Percentiles rank a stretch among this genome's conserved stretches.
phyloP scores from a whole-genome alignment of 73 alveolate species.

The Paramecium octaurelia region DNA sequence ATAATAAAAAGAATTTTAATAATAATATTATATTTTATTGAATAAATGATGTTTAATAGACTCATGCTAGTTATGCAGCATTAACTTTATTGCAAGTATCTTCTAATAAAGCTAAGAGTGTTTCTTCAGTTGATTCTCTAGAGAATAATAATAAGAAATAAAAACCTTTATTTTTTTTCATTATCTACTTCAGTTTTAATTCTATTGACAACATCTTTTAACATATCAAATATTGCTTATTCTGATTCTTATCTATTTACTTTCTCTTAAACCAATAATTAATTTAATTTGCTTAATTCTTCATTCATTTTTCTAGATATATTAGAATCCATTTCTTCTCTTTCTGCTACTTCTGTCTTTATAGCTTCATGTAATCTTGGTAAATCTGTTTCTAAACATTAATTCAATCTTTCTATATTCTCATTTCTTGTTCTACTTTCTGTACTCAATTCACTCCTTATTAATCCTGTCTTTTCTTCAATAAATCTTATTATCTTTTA shows the following conservation, averaged over 20 bases:
- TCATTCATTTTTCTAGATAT: slow-evolving; percentile 46
- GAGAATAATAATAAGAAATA: not conserved
- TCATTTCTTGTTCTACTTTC: slow-evolving; percentile 56
- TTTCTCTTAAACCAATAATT: slow-evolving; percentile 41
- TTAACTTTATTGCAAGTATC: slow-evolving; percentile 63
- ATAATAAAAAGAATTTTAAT: too few relatives aligned
- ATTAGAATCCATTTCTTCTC: slow-evolving; percentile 64
- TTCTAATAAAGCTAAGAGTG: slow-evolving; percentile 52
- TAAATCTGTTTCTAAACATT: slow-evolving; percentile 55
- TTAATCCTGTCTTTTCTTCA: slow-evolving; percentile 51
- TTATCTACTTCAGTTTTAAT: slow-evolving; percentile 61
- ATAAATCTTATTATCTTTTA: slow-evolving; percentile 40
- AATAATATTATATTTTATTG: not conserved
- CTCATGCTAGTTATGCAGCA: slow-evolving; percentile 58
- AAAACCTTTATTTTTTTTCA: slow-evolving; percentile 56
- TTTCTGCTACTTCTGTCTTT: slow-evolving; percentile 52
- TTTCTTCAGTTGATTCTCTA: slow-evolving; percentile 62
- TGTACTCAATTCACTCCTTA: slow-evolving; percentile 47
- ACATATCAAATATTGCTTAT: slow-evolving; percentile 64
- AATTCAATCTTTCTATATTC: slow-evolving; percentile 47
- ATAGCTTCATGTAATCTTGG: slow-evolving; percentile 61
- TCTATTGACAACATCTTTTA: slow-evolving; percentile 63
- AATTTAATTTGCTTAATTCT: slow-evolving; percentile 49
- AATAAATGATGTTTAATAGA: not conserved
- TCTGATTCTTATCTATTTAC: slow-evolving; percentile 56